Evolutionary conservation across 2,329 filamentous ascomycete genomes (phyloP).

Genomic region (Colletotrichum spinosum): DNA sequence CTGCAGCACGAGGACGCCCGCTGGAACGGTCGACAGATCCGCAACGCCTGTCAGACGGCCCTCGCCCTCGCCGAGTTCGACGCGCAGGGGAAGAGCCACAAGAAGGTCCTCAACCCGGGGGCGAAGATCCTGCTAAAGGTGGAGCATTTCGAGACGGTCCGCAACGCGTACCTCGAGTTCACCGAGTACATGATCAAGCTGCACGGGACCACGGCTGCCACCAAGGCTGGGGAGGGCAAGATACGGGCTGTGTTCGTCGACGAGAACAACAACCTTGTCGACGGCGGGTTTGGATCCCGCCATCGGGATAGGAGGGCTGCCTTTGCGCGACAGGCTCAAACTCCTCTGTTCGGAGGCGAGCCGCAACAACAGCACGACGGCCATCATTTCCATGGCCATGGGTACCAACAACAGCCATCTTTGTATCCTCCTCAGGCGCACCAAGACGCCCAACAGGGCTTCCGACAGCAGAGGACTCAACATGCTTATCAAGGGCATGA

Average conservation of each 20-base stretch:
- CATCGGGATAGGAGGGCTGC: no score
- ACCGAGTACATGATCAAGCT: background rate
- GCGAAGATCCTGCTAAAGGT: background rate
- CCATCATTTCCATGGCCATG: no score
- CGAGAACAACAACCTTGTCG: background rate
- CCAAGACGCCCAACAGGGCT: no score
- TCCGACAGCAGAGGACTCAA: no score
- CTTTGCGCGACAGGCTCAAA: no score
- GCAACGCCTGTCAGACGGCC: constrained; percentile 57
- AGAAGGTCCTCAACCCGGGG: background rate
- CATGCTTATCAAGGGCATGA: no score
- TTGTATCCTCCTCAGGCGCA: no score
- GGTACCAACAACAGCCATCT: no score
- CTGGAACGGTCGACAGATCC: constrained; percentile 58
- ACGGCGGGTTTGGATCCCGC: no score
- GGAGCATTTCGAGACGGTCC: background rate
- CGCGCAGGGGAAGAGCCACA: background rate
- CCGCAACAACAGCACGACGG: no score
- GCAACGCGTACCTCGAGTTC: background rate
- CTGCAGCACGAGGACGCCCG: background rate
- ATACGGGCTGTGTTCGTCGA: background rate
- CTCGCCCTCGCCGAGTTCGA: constrained; percentile 49
- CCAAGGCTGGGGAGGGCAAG: background rate
- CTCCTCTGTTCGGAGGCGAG: no score
- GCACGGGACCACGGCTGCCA: background rate